Conservation (phyloP, 495 filamentous ascomycete genomes). For the Lasiosphaeria ovina region DNA sequence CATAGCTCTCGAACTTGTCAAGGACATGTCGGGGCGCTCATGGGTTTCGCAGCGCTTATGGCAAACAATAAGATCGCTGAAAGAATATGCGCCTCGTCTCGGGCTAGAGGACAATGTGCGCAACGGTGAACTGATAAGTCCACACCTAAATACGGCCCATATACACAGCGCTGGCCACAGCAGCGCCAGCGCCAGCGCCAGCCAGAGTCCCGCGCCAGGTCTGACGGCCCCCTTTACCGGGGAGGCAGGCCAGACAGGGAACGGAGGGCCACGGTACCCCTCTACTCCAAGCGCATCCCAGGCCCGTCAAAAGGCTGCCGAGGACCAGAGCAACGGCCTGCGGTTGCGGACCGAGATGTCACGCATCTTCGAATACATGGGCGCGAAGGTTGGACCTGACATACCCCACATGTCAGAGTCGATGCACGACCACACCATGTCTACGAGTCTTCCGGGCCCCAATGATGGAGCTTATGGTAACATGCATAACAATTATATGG, state of each 20-base stretch:
- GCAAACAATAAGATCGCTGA: slow-evolving; percentile 76
- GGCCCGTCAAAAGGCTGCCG: slow-evolving; percentile 6
- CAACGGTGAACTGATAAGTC: neutral
- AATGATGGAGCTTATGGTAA: neutral
- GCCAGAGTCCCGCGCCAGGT: slow-evolving; percentile 3
- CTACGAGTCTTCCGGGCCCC: slow-evolving; percentile 3
- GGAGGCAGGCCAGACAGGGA: slow-evolving; percentile 5
- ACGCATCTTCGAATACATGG: slow-evolving; percentile 41
- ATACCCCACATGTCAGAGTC: neutral
- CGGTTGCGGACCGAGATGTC: slow-evolving; percentile 47
- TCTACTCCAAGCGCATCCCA: slow-evolving; percentile 16
- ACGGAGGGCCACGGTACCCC: slow-evolving; percentile 7
- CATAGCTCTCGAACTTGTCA: slow-evolving; percentile 78
- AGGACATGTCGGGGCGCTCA: slow-evolving; percentile 73
- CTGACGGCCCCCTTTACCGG: neutral
- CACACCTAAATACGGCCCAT: neutral
- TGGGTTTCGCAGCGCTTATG: slow-evolving; percentile 78
- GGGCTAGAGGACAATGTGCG: slow-evolving; percentile 55
- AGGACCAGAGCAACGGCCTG: slow-evolving; percentile 34
- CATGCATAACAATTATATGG: neutral
- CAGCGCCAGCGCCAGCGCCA: slow-evolving; percentile 10
- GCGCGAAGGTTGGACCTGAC: slow-evolving; percentile 1
- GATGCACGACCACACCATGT: neutral
- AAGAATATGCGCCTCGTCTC: slow-evolving; percentile 74
- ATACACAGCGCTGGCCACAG: slow-evolving; percentile 17